Percentiles rank a stretch among this genome's conserved stretches.
Evolutionary conservation across 768 basidiomycete genomes (phyloP).

Genomic region (Porpolomopsis calyptriformis): DNA sequence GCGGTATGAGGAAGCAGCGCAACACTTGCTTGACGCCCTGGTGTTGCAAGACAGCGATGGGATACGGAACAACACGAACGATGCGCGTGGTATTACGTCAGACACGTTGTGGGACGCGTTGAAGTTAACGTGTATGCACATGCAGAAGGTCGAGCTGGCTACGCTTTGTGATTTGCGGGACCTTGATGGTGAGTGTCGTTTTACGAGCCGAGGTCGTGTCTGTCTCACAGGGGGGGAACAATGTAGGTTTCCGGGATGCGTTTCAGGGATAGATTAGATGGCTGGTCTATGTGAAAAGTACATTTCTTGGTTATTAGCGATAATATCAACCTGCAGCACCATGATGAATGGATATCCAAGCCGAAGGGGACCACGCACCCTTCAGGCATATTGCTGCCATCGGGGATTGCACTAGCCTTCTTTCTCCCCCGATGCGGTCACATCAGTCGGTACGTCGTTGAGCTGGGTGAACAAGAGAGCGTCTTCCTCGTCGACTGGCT

Average conservation of each 20-base stretch:
- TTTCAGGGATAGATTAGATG: conserved; percentile 13
- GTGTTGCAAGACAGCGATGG: conserved; percentile 81
- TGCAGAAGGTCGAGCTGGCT: conserved; percentile 71
- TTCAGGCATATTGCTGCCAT: no score
- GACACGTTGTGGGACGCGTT: conserved; percentile 82
- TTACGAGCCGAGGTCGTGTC: background rate
- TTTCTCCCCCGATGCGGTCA: conserved; percentile 18
- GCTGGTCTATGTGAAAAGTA: no score
- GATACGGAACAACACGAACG: conserved; percentile 39
- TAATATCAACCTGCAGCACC: no score
- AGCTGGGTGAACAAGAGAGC: conserved; percentile 24
- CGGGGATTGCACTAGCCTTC: no score
- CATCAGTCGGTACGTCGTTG: conserved; percentile 16
- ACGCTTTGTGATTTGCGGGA: conserved; percentile 62
- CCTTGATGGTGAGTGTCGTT: conserved; percentile 40
- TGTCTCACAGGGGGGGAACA: background rate
- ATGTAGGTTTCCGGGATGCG: conserved; percentile 22
- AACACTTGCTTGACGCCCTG: conserved; percentile 81
- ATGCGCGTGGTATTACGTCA: conserved; percentile 62
- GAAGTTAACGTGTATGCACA: conserved; percentile 69
- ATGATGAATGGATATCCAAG: no score
- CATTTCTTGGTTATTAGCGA: no score
- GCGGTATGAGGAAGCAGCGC: conserved; percentile 81
- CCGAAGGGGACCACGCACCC: no score
- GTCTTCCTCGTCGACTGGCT: conserved; percentile 21